Percentiles rank a stretch among this genome's conserved stretches.
Evolutionary conservation across 208 protist genomes (phyloP).

Genomic region (Trypanosoma vivax): DNA sequence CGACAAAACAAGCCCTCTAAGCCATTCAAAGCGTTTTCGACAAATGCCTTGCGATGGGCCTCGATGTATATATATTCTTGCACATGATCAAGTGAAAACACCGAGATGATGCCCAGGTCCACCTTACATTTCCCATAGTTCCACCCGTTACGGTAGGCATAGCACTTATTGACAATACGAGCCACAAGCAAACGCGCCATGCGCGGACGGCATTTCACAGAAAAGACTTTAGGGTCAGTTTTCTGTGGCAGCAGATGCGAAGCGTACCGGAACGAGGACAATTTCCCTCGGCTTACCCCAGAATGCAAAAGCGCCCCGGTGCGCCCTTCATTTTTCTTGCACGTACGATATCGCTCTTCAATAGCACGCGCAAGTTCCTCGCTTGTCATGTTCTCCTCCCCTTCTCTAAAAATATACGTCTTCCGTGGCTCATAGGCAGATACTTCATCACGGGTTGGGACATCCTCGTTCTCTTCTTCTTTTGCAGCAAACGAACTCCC

Average conservation of each 20-base stretch:
- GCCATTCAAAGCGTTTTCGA: slow-evolving; percentile 83
- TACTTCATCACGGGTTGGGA: slow-evolving; percentile 8
- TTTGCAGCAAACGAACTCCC: slow-evolving; percentile 41
- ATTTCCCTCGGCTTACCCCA: slow-evolving; percentile 24
- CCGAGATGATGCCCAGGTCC: slow-evolving; percentile 89
- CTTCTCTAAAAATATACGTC: slow-evolving; percentile 53
- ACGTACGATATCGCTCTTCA: slow-evolving; percentile 46
- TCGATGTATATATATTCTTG: slow-evolving; percentile 92
- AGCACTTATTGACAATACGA: slow-evolving; percentile 91
- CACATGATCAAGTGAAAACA: slow-evolving; percentile 86
- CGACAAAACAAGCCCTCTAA: slow-evolving; percentile 80
- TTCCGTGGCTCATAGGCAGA: slow-evolving; percentile 17
- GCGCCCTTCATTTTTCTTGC: slow-evolving; percentile 13
- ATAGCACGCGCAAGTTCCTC: slow-evolving; percentile 73
- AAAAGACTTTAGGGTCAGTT: slow-evolving; percentile 87
- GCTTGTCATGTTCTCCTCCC: slow-evolving; percentile 58
- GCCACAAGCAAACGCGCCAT: slow-evolving; percentile 82
- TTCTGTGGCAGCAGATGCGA: slow-evolving; percentile 66
- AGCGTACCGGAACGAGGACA: slow-evolving; percentile 67
- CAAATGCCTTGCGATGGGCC: slow-evolving; percentile 83
- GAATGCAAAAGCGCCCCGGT: slow-evolving; percentile 19
- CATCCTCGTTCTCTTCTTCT: slow-evolving; percentile 33
- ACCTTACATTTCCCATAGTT: slow-evolving; percentile 74
- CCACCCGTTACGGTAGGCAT: slow-evolving; percentile 68
- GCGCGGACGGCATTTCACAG: slow-evolving; percentile 75